Evolutionary conservation across 805 yeast species (phyloP), one percentile per base, ranked within the genome.

Genomic region (Dipodascopsis uninucleata): DNA sequence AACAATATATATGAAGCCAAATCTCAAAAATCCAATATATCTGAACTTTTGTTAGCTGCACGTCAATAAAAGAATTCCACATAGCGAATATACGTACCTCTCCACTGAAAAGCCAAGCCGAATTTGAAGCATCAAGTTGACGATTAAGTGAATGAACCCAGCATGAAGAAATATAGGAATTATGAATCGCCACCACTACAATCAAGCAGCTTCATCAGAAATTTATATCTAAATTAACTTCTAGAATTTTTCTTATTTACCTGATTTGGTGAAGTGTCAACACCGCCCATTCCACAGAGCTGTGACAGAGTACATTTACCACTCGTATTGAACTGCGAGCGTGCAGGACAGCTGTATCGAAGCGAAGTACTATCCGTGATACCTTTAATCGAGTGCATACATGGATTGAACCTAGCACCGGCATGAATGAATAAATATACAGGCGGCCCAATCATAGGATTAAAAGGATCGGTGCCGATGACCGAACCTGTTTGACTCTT

Each of bases 381-480:
- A 3, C 71, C 72, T 22, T 61, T 57, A 21, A 81, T 68, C 31
- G 61, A 57, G 35, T 75, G 75, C 86, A 82, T 80, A 59, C 89
- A 82, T 0, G 88, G 86, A 1, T 75, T 71, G 60, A 79, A 82
- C 24, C 88, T 61, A 2, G 86, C 81, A 1, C 89, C 89, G 74
- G 79, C 74, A 54, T 78, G 75, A 45, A 82, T 80, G 58, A 78
- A n/a, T 45, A 81, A 67, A 56, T 80, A 80, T 0, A 81, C 65
- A 2, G 86, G 80, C 9, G 89, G 89, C 1, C 89, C 89, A 22
- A 82, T 60, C 88, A 82, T 82, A 4, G 88, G 89, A 59, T 82
- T 82, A 67, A 82, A 79, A 4, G 89, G 89, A 54, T 79, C 62
- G 0, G 85, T 78, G 58, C 79, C 85, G 48, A 82, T 72, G 3